Conservation (phyloP, 495 filamentous ascomycete genomes). For the Aspergillus heteromorphus region DNA sequence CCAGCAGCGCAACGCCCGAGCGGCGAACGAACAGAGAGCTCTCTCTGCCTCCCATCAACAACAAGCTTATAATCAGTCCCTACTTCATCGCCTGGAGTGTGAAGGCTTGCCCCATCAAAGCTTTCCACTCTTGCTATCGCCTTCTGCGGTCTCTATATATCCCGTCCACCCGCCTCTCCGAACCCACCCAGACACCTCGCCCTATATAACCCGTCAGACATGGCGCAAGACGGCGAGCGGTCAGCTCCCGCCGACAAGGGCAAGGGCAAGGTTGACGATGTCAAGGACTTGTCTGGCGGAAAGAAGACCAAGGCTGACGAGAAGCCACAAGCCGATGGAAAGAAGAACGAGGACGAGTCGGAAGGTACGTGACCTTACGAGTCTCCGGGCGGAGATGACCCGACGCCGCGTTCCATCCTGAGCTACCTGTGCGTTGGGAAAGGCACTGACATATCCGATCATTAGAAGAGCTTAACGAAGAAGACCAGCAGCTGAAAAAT, state of each 20-base stretch:
- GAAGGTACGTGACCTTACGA: slow-evolving; percentile 43
- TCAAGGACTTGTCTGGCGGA: slow-evolving; percentile 49
- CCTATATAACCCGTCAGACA: slow-evolving; percentile 45
- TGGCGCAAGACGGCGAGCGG: slow-evolving; percentile 90
- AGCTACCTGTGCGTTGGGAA: neutral
- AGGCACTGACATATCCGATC: slow-evolving; percentile 9
- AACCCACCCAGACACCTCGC: slow-evolving; percentile 20
- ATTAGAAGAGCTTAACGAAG: slow-evolving; percentile 87
- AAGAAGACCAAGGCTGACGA: slow-evolving; percentile 64
- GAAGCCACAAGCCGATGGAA: slow-evolving; percentile 66
- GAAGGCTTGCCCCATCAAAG: slow-evolving; percentile 16
- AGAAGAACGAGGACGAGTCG: slow-evolving; percentile 63
- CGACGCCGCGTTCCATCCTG: neutral
- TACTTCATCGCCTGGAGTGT: slow-evolving; percentile 26
- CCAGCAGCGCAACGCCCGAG: slow-evolving; percentile 25
- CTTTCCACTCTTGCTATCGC: slow-evolving; percentile 8
- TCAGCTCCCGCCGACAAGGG: slow-evolving; percentile 84
- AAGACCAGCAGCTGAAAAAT: slow-evolving; percentile 95
- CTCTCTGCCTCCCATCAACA: slow-evolving; percentile 37
- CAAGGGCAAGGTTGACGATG: slow-evolving; percentile 80
- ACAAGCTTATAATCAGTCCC: slow-evolving; percentile 36
- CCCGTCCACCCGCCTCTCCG: neutral
- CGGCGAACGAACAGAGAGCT: slow-evolving; percentile 24
- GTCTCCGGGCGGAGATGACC: neutral
- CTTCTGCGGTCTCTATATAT: neutral